phyloP scores from a whole-genome alignment of 495 filamentous ascomycete genomes.

The Aspergillus campestris region DNA sequence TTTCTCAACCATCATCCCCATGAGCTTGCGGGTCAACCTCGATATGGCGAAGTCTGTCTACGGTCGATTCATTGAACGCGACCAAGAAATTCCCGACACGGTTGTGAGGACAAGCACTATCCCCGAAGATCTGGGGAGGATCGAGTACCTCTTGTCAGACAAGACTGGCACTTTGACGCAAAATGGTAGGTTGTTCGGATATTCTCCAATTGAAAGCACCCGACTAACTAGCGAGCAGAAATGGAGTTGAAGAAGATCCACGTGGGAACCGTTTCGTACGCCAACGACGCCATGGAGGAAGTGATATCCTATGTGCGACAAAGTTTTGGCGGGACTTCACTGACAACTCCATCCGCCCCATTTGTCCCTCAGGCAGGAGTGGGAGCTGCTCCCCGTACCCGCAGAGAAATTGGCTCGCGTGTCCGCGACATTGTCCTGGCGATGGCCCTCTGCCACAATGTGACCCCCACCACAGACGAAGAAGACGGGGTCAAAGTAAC shows the following conservation, averaged over 20 bases:
- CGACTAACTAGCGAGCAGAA: constrained; percentile 34
- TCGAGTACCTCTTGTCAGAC: constrained; percentile 94
- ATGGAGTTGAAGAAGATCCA: constrained; percentile 99
- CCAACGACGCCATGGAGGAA: constrained; percentile 97
- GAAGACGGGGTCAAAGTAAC: constrained; percentile 69
- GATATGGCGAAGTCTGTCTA: constrained; percentile 97
- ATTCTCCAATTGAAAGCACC: no score
- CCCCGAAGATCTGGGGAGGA: constrained; percentile 88
- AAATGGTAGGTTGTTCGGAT: constrained; percentile 47
- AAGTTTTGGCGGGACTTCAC: constrained; percentile 53
- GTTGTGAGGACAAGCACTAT: constrained; percentile 96
- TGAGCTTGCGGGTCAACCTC: constrained; percentile 90
- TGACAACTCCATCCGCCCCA: constrained; percentile 69
- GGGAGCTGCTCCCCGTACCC: constrained; percentile 62
- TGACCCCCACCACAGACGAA: constrained; percentile 84
- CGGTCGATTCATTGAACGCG: constrained; percentile 88
- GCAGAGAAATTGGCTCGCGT: constrained; percentile 86
- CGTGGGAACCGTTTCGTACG: constrained; percentile 95
- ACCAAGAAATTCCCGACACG: constrained; percentile 80
- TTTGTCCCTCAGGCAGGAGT: constrained; percentile 49
- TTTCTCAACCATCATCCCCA: constrained; percentile 98
- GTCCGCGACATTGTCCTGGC: constrained; percentile 88
- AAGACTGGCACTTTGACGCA: constrained; percentile 97
- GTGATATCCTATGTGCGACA: constrained; percentile 79
- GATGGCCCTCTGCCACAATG: constrained; percentile 92